A percentile compares a stretch with the other conserved stretches of the same genome.
phyloP scores from a whole-genome alignment of 495 filamentous ascomycete species.

The Articulospora tetracladia region DNA sequence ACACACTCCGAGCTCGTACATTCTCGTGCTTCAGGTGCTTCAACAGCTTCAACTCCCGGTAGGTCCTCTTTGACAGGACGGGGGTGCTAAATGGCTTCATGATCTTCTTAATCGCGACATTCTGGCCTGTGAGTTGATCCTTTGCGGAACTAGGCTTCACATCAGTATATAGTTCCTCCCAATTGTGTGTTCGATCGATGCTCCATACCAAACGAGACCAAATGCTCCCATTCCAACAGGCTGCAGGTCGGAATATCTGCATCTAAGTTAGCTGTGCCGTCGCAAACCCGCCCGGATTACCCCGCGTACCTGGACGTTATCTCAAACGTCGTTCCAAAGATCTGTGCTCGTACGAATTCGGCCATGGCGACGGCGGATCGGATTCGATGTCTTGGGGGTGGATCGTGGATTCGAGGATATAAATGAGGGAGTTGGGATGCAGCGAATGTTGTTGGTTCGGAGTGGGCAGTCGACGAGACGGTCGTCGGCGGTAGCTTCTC shows the following conservation, averaged over 20 bases:
- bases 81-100: slow-evolving; percentile 99
- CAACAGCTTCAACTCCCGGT: slow-evolving; percentile 93
- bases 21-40: slow-evolving; percentile 98
- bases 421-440: neutral
- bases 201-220: slow-evolving; percentile 82
- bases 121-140: slow-evolving; percentile 93
- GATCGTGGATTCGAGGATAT: neutral
- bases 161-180: neutral
- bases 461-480: neutral
- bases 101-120: slow-evolving; percentile 98
- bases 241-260: slow-evolving; percentile 93
- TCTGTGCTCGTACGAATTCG: slow-evolving; percentile 98
- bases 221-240: slow-evolving; percentile 99
- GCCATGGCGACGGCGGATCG: slow-evolving; percentile 55
- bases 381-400: neutral
- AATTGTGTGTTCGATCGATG: neutral
- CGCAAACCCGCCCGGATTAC: slow-evolving; percentile 3
- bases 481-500: neutral
- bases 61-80: slow-evolving; percentile 93
- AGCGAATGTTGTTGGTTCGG: neutral
- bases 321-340: slow-evolving; percentile 99
- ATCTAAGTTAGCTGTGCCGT: slow-evolving; percentile 19
- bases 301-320: slow-evolving; percentile 89
- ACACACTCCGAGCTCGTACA: slow-evolving; percentile 45
- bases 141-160: slow-evolving; percentile 73